Conservation (phyloP, 768 basidiomycete species). For the Trametes cingulata region DNA sequence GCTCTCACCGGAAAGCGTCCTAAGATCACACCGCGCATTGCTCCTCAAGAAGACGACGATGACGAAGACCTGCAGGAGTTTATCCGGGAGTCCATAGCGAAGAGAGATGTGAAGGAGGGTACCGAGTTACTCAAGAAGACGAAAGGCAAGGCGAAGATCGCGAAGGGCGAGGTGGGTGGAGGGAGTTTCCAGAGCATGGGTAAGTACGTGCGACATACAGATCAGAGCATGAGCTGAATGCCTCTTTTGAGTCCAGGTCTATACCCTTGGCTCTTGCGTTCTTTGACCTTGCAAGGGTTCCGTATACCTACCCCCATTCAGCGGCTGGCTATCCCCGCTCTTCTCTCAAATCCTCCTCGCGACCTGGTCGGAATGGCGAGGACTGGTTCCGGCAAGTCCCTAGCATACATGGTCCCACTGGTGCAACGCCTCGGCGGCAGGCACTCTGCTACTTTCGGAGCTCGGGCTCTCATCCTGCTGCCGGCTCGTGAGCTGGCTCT, state of each 20-base stretch:
- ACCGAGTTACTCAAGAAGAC: constrained; percentile 75
- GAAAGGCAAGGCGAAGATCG: constrained; percentile 68
- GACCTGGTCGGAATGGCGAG: constrained; percentile 98
- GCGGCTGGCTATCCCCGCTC: constrained; percentile 81
- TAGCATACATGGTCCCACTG: constrained; percentile 94
- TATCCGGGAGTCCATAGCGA: constrained; percentile 68
- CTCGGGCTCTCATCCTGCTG: constrained; percentile 84
- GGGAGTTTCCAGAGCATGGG: constrained; percentile 98
- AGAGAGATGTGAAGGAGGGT: constrained; percentile 72
- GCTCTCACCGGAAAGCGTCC: constrained; percentile 47
- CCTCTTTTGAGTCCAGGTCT: constrained; percentile 53
- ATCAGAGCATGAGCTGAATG: not conserved
- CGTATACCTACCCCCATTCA: constrained; percentile 97
- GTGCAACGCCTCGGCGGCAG: constrained; percentile 82
- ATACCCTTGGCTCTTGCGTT: constrained; percentile 78
- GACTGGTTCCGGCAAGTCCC: constrained; percentile 96
- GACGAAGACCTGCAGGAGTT: constrained; percentile 59
- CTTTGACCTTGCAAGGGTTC: constrained; percentile 89
- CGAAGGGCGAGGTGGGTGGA: constrained; percentile 82
- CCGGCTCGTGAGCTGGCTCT: constrained; percentile 94
- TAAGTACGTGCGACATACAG: constrained; percentile 37
- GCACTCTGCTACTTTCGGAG: constrained; percentile 79
- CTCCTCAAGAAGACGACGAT: constrained; percentile 26
- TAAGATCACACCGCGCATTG: not conserved
- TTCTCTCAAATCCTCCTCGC: constrained; percentile 80